Conservation (phyloP, 2,329 filamentous ascomycete genomes). For the Chrysoporthe puriensis region DNA sequence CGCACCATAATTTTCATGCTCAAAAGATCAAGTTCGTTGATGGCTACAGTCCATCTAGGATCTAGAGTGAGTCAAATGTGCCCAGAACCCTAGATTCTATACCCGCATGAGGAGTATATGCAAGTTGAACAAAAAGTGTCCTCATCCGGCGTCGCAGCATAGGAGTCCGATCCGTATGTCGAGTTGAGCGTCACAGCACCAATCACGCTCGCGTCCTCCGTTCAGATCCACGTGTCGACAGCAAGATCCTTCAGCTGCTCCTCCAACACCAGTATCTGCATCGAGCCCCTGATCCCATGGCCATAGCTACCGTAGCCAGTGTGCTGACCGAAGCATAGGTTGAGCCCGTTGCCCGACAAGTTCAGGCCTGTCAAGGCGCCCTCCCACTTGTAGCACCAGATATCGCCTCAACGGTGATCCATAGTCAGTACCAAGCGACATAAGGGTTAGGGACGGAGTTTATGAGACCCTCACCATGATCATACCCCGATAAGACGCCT, state of each 20-base stretch:
- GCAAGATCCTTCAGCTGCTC: constrained; percentile 31
- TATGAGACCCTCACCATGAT: constrained; percentile 45
- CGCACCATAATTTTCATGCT: too few species aligned
- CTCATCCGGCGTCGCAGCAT: constrained; percentile 40
- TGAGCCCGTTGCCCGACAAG: constrained; percentile 43
- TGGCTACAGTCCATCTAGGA: too few species aligned
- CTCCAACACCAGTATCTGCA: constrained; percentile 46
- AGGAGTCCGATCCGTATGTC: constrained; percentile 55
- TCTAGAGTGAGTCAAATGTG: too few species aligned
- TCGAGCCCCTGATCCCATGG: constrained; percentile 62
- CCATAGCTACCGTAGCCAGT: constrained; percentile 74
- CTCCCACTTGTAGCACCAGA: constrained; percentile 51
- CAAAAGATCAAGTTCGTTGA: too few species aligned
- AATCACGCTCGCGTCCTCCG: constrained; percentile 51
- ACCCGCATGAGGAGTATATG: not conserved
- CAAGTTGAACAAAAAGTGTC: constrained; percentile 32
- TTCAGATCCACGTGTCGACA: constrained; percentile 55
- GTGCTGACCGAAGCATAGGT: constrained; percentile 60
- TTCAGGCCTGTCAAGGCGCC: constrained; percentile 30
- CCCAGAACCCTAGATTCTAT: too few species aligned
- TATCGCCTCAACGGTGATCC: constrained; percentile 42
- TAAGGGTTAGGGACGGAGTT: not conserved
- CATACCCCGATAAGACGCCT: constrained; percentile 61
- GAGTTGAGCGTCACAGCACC: constrained; percentile 51
- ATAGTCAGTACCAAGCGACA: not conserved